These are phyloP conservation scores for Paramecium biaurelia DNA, from an alignment of 73 alveolate genomes.

Conservation along the genomic window DNA sequence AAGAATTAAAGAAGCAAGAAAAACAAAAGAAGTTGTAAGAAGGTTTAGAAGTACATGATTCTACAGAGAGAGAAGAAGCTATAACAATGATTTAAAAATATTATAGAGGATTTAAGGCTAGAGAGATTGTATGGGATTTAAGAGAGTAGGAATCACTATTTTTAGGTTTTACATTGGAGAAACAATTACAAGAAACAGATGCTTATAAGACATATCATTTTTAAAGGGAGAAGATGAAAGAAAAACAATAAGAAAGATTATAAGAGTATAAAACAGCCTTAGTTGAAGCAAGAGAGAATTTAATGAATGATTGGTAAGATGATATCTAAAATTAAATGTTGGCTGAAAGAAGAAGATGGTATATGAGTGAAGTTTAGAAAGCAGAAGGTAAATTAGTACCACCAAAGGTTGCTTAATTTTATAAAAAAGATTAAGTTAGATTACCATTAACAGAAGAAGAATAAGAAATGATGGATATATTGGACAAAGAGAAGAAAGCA, in stretches of 20 bases:
- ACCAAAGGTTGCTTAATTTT: constrained; percentile 54
- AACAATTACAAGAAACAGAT: constrained; percentile 66
- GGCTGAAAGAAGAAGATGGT: constrained; percentile 64
- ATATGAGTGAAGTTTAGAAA: constrained; percentile 47
- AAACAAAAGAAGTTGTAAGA: constrained; percentile 66
- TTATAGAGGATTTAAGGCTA: constrained; percentile 81
- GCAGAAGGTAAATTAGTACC: constrained; percentile 61
- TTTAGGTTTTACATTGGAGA: constrained; percentile 78
- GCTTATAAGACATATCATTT: constrained; percentile 63
- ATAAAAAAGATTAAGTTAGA: constrained; percentile 60
- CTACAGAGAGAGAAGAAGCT: constrained; percentile 75
- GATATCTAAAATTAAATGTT: constrained; percentile 55
- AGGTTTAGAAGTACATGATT: constrained; percentile 76
- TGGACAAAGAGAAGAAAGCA: constrained; percentile 72
- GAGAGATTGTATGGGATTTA: constrained; percentile 79
- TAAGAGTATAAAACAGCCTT: constrained; percentile 73
- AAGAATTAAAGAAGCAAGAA: constrained; percentile 62
- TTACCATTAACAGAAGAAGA: constrained; percentile 63
- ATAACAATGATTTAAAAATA: constrained; percentile 70
- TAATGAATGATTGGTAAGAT: constrained; percentile 53
- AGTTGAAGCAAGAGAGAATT: constrained; percentile 39
- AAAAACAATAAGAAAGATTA: constrained; percentile 80
- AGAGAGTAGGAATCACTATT: constrained; percentile 80
- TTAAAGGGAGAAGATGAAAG: constrained; percentile 71
- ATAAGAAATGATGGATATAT: constrained; percentile 73